Base-by-base conservation (phyloP, 2,329 filamentous ascomycete genomes). In the Seiridium cupressi region DNA sequence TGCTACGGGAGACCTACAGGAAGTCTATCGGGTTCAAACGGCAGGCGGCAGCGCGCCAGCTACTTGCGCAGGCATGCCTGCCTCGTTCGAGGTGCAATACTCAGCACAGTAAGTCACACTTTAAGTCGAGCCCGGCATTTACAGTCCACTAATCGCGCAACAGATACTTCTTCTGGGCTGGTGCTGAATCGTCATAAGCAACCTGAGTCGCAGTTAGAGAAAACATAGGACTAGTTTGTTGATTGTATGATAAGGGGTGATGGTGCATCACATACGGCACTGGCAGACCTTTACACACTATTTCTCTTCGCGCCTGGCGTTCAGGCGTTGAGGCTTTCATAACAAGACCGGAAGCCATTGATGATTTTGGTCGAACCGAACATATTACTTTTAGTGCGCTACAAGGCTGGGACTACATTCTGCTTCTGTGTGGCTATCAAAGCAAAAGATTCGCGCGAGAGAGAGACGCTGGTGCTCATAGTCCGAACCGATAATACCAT, bases 1-100 rank as follows among this genome's bases (percentile, higher is more conserved):
- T 36, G 83, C 83, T n/a, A 88, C 85, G 1, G 85, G 84, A 2
- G 77, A 80, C 49, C 85, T 91, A 66, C 84, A 88, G 72, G 87
- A 92, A 72, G 88, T 97, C 32, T 98, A 94, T 77, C 85, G 94
- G 10, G 78, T 97, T 49, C 84, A 91, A 68, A 98, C 94, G 9
- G 92, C 89, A 1, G 93, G 93, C 34, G 94, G 94, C 9, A 85
- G 83, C 51, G 77, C 92, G 2, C 93, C 93, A 0, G 79, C 84
- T 34, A 90, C 87, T 0, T 98, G 94, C 72, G 73, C 83, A 40
- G 90, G 86, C 9, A 81, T 86, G 80, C 73, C 80, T 0, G 79
- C 81, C 9, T 70, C 75, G 1, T 93, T 97, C 66, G 79, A 88
- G 63, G 85, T 97, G 11, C 81, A 93, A 70, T 97, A 98, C 76